phyloP scores from a whole-genome alignment of 1,284 basidiomycete genomes.

The Microbotryum scabiosae region DNA sequence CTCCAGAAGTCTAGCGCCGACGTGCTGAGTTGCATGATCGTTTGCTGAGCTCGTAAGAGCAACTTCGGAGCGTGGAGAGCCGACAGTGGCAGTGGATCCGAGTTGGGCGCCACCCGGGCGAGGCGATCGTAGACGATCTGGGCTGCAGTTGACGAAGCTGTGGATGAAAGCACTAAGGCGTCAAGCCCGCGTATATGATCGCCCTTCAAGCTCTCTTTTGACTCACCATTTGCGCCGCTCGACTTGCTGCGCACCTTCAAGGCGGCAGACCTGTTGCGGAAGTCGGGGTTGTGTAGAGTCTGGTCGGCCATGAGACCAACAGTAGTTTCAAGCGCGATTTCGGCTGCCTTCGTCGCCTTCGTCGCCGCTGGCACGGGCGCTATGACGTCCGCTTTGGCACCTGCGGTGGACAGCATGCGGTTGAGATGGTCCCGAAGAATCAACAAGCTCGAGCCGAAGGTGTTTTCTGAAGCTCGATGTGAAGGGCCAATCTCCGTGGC shows the following conservation, averaged over 20 bases:
- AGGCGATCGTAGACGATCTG: no score
- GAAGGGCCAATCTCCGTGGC: neutral
- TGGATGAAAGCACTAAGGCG: no score
- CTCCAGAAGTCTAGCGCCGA: constrained; percentile 69
- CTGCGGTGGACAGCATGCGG: neutral
- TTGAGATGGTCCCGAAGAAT: constrained; percentile 1
- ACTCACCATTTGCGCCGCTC: no score
- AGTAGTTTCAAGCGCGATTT: constrained; percentile 2
- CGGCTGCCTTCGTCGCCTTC: constrained; percentile 1
- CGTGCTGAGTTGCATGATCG: constrained; percentile 56
- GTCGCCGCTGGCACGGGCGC: neutral
- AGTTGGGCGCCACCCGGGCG: no score
- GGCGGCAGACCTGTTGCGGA: neutral
- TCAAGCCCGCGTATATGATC: no score
- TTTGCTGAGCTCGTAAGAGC: constrained; percentile 20
- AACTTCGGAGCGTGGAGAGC: neutral
- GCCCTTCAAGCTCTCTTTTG: no score
- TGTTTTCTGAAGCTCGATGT: neutral
- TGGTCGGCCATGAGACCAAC: constrained; percentile 11
- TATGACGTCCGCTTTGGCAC: neutral
- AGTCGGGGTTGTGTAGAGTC: constrained; percentile 11
- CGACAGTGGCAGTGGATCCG: neutral
- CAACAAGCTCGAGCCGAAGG: constrained; percentile 9
- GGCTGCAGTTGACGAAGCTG: no score
- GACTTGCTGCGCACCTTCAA: no score